These are phyloP conservation scores for Diutina pseudorugosa DNA, from an alignment of 1,139 yeast species.

Conservation along the genomic window DNA sequence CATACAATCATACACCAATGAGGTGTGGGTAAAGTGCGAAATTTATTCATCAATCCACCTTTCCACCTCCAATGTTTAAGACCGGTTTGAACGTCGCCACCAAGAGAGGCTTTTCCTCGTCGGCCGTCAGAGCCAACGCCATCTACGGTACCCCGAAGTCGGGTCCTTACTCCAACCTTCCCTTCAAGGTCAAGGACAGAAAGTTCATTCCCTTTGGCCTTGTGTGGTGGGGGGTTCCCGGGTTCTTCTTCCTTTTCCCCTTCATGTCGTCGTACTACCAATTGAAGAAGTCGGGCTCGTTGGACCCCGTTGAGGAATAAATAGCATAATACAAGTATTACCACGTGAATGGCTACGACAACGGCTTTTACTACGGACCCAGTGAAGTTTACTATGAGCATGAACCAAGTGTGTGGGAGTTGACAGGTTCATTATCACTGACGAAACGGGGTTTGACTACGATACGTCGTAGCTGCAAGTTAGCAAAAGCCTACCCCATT, in stretches of 20 bases:
- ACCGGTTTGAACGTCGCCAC: conserved; percentile 4
- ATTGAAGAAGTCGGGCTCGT: conserved; percentile 58
- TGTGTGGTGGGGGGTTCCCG: conserved; percentile 70
- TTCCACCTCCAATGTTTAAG: not conserved
- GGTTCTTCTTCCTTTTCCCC: conserved; percentile 49
- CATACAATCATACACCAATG: not conserved
- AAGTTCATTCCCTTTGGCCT: conserved; percentile 68
- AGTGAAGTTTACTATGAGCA: not conserved
- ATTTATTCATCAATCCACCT: not conserved
- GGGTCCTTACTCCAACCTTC: conserved; percentile 86
- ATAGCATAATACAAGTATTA: not conserved
- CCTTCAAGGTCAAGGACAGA: conserved; percentile 88
- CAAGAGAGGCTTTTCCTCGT: not conserved
- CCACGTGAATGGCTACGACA: not conserved
- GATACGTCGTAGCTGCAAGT: too few species aligned
- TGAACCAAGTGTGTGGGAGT: too few species aligned
- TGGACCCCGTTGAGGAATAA: not conserved
- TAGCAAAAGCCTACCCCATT: too few species aligned
- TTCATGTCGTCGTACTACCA: conserved; percentile 58
- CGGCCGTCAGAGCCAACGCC: not conserved
- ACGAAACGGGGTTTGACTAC: too few species aligned
- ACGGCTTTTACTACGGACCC: not conserved
- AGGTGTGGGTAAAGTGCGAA: not conserved
- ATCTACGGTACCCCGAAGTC: conserved; percentile 43
- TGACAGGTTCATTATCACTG: too few species aligned